phyloP scores from a whole-genome alignment of 225 moss, liverwort and hornwort species.

The Neckera pumila region DNA sequence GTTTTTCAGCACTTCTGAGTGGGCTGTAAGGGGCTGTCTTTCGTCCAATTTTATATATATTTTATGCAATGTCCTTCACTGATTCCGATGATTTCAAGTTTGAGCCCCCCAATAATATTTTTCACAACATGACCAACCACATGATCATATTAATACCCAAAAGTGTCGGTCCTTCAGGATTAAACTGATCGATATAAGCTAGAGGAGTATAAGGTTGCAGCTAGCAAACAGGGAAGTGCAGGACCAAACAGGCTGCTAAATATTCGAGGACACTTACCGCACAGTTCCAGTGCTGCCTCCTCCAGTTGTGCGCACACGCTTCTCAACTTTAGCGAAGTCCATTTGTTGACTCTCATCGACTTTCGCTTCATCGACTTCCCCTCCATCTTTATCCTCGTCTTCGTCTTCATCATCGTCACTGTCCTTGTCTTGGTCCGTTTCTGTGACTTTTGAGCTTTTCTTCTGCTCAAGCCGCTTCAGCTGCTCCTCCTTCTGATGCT shows the following conservation, averaged over 20 bases:
- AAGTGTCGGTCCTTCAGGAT: neutral
- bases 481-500: constrained; percentile 93
- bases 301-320: constrained; percentile 94
- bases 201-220: neutral
- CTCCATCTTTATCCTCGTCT: constrained; percentile 94
- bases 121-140: neutral
- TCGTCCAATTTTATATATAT: neutral
- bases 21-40: neutral
- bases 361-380: constrained; percentile 94
- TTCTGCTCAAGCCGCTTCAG: constrained; percentile 88
- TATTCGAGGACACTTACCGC: constrained; percentile 34
- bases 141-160: neutral
- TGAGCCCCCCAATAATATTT: neutral
- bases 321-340: constrained; percentile 99
- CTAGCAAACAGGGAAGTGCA: neutral
- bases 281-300: constrained; percentile 99
- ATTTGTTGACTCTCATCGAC: constrained; percentile 98
- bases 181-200: neutral
- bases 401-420: constrained; percentile 79
- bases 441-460: constrained; percentile 44
- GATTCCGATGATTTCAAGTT: neutral
- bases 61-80: neutral
- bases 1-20: neutral
- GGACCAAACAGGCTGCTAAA: neutral
- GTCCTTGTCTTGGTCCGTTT: constrained; percentile 54